Base-by-base conservation (phyloP, 2,329 filamentous ascomycete genomes). In the Bipolaris gigantea region DNA sequence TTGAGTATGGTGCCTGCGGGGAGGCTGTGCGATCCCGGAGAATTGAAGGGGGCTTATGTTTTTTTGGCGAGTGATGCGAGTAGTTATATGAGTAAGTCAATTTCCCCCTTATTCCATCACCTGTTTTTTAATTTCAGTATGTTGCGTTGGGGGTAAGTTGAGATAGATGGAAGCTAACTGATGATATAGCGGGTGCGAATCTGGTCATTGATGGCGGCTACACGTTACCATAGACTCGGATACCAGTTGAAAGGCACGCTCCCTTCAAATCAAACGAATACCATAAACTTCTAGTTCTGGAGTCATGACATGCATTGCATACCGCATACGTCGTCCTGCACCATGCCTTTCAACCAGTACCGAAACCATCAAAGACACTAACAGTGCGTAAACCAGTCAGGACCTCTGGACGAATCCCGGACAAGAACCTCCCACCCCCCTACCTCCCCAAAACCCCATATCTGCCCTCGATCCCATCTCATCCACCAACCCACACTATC, bases 21-120 rank as follows among this genome's bases (percentile, higher is more conserved):
- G 16, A 62, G 75, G 10, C 61, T 77, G 35, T 74, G 64, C 2
- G 70, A 74, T 53, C 73, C 75, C 2, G 70, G 67, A 21, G 75
- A 77, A 56, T 60, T 77, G 35, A 73, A 71, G 50, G 74, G 75
- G 2, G 73, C 45, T 13, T 56, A 59, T 52, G 49, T 59, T 15
- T 56, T 58, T 35, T 45, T 60, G 51, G 57, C 57, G 13, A 60
- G 54, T 32, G 40, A 52, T 21, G 57, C 50, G 21, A 57, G 50
- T 30, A 48, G 54, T 35, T 60, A 60, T 35, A 57, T 60, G 54
- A 60, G 54, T 56, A 43, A 56, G 54, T 47, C 15, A 2, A 30
- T 50, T 25, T 13, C 8, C 19, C 16, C 9, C 15, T 10, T 11
- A 2, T 11, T 19, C 5, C 13, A 5, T 19, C 10, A 4, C 8